Base-by-base conservation (phyloP, 805 yeast genomes). In the Yamadazyma phyllophila region DNA sequence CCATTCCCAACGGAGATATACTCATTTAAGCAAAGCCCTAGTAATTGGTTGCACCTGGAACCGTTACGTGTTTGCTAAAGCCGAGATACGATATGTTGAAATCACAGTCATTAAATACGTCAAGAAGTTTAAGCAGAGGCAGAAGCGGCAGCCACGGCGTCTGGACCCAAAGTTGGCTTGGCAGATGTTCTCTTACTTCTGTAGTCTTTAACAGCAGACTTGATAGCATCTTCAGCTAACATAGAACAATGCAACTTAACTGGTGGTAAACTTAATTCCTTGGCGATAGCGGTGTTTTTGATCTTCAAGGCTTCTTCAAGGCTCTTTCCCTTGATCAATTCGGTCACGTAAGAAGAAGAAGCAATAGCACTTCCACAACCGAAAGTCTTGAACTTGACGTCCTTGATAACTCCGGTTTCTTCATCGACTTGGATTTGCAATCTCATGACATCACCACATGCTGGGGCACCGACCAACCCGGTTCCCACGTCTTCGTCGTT, bases 301-400 rank as follows among this genome's bases (percentile, higher is more conserved):
- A 94, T 87, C 67, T 81, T 78, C 46, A 89, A 83, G 16, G 98
- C 98, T 63, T 94, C 97, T 43, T 92, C 97, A 41, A 94, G 72
- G 36, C 94, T 79, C 82, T 88, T 90, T 36, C 99, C 99, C 62
- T 92, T 85, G 48, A 94, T 96, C 52, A 94, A 77, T 62, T 91
- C 97, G 2, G 99, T 94, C 60, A 94, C 94, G 65, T 86, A 94
- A 1, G 96, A 88, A 8, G 96, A 86, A 2, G 96, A 87, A 1
- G 99, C 99, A 64, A 94, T 94, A 43, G 99, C 99, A 2, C 94
- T 83, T 37, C 99, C 99, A 66, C 99, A 94, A n/a, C 99, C 99
- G 71, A 94, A 94, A 3, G 99, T 94, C 79, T 94, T 94, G 72
- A 94, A 94, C 67, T 90, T 92, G 51, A 92, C 99, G 65, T 94